Evolutionary conservation across 306 rosid genomes (phyloP).

Genomic region (Quercus berberidifolia): DNA sequence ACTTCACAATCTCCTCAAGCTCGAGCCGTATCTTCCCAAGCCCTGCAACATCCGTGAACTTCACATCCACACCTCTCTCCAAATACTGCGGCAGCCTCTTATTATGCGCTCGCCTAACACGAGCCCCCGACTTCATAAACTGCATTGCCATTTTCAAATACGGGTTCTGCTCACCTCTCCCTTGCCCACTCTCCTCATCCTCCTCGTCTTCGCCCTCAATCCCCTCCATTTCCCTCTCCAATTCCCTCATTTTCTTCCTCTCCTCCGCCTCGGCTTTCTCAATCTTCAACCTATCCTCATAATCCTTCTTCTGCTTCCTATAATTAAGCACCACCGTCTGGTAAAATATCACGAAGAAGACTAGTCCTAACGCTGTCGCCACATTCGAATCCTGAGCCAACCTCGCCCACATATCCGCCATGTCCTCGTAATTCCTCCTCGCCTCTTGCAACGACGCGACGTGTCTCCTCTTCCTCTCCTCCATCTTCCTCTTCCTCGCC

Average conservation of each 20-base stretch:
- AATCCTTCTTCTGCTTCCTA: constrained; percentile 89
- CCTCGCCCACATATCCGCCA: constrained; percentile 54
- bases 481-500: constrained; percentile 49
- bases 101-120: constrained; percentile 72
- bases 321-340: constrained; percentile 78
- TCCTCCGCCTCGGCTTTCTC: constrained; percentile 93
- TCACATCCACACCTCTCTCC: constrained; percentile 91
- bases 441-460: constrained; percentile 45
- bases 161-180: constrained; percentile 69
- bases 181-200: constrained; percentile 58
- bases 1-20: constrained; percentile 98
- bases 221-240: constrained; percentile 72
- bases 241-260: constrained; percentile 74
- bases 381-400: constrained; percentile 52
- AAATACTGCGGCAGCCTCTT: constrained; percentile 81
- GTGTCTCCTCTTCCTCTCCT: constrained; percentile 45
- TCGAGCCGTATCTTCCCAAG: constrained; percentile 94
- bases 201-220: constrained; percentile 47
- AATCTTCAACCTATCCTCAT: constrained; percentile 88
- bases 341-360: constrained; percentile 74
- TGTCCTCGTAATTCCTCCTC: constrained; percentile 19
- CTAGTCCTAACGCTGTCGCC: constrained; percentile 54
- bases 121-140: constrained; percentile 97
- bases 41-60: constrained; percentile 93
- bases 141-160: constrained; percentile 87